A percentile compares a stretch with the other conserved stretches of the same genome.
phyloP scores from a whole-genome alignment of 257 asterid genomes.

The Fraxinus pennsylvanica region DNA sequence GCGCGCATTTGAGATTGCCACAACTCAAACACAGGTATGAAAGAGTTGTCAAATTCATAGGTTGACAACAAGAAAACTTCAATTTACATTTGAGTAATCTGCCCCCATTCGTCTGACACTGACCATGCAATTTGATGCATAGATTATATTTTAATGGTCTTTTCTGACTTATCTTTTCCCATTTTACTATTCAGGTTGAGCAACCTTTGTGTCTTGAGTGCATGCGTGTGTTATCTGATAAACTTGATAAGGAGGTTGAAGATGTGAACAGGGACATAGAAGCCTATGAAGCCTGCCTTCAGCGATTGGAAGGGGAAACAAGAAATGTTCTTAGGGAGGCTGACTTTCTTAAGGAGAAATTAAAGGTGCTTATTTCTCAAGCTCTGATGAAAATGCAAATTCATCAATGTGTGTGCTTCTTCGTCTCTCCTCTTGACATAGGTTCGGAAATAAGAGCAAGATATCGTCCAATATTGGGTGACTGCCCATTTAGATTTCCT shows the following conservation, averaged over 20 bases:
- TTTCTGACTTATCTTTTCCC: background rate
- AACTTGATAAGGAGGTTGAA: constrained; percentile 97
- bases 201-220: constrained; percentile 97
- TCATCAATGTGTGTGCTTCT: constrained; percentile 16
- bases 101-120: background rate
- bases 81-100: background rate
- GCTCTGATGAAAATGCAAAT: constrained; percentile 4
- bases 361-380: constrained; percentile 62
- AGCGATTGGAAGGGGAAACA: constrained; percentile 86
- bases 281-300: constrained; percentile 91
- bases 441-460: background rate
- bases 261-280: constrained; percentile 79
- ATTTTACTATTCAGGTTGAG: constrained; percentile 62
- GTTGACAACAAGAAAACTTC: constrained; percentile 11
- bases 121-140: background rate
- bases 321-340: constrained; percentile 78
- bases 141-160: background rate
- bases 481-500: background rate
- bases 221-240: constrained; percentile 90
- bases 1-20: constrained; percentile 94
- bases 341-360: constrained; percentile 87
- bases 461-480: background rate
- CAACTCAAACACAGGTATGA: constrained; percentile 74
- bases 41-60: constrained; percentile 5
- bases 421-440: background rate